Evolutionary conservation across 2,329 filamentous ascomycete species (phyloP).

Genomic region (Plenodomus tracheiphilus): DNA sequence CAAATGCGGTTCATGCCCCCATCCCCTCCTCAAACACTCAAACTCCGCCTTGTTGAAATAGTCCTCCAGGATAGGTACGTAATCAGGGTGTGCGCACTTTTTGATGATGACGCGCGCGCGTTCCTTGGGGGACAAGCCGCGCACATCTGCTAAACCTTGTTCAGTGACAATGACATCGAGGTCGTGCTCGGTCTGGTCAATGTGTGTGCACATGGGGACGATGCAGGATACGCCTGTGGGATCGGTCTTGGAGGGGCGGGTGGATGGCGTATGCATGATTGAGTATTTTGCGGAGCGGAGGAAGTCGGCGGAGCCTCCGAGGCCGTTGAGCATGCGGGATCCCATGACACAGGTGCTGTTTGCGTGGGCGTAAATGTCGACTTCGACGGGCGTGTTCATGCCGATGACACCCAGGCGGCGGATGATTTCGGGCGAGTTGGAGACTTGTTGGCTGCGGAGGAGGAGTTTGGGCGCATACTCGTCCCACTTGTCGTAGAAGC

Average conservation of each 20-base stretch:
- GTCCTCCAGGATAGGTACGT: conserved; percentile 77
- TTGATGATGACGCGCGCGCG: conserved; percentile 82
- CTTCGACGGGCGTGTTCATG: conserved; percentile 94
- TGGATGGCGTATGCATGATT: conserved; percentile 91
- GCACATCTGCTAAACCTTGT: conserved; percentile 80
- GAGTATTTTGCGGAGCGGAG: conserved; percentile 77
- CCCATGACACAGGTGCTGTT: conserved; percentile 92
- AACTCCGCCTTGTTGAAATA: conserved; percentile 87
- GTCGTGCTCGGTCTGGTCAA: conserved; percentile 93
- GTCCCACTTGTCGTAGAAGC: conserved; percentile 87
- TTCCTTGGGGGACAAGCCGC: conserved; percentile 78
- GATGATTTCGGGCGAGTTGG: conserved; percentile 90
- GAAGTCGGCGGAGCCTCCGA: conserved; percentile 83
- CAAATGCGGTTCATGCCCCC: conserved; percentile 88
- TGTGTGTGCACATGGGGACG: conserved; percentile 90
- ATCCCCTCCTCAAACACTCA: conserved; percentile 82
- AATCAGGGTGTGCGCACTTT: conserved; percentile 84
- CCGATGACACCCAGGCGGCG: conserved; percentile 83
- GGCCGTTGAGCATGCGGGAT: conserved; percentile 82
- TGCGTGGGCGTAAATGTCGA: conserved; percentile 92
- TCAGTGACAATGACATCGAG: conserved; percentile 84
- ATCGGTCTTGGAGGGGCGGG: conserved; percentile 79
- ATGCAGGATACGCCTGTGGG: conserved; percentile 82
- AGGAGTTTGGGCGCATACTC: conserved; percentile 79
- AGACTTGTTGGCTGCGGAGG: conserved; percentile 83